Conservation (phyloP, 2,329 filamentous ascomycete species). For the Ascochyta clinopodiicola region DNA sequence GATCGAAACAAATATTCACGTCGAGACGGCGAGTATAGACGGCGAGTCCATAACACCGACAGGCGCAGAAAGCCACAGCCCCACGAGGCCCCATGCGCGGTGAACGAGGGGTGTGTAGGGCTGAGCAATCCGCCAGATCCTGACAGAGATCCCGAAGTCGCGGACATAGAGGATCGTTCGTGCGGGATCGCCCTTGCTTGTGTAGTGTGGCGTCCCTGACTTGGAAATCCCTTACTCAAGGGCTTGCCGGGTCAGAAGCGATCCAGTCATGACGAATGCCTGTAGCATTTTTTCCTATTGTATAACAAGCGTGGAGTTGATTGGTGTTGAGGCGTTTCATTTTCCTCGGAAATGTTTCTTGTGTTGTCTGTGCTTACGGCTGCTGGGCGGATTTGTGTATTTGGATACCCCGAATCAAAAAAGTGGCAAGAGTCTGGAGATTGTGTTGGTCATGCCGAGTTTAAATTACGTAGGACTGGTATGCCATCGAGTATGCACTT, state of each 20-base stretch:
- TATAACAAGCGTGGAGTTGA: slow-evolving; percentile 11
- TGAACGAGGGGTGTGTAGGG: neutral
- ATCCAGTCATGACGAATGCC: too few relatives aligned
- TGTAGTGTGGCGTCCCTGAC: neutral
- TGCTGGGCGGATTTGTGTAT: neutral
- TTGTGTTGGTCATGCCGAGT: neutral
- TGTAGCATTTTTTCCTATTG: neutral
- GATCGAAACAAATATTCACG: slow-evolving; percentile 31
- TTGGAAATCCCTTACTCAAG: neutral
- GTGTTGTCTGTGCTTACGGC: slow-evolving; percentile 8
- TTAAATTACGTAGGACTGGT: neutral
- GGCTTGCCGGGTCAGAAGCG: neutral
- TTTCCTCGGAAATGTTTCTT: neutral
- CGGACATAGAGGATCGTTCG: neutral
- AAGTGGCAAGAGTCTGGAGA: neutral
- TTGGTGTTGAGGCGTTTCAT: slow-evolving; percentile 1
- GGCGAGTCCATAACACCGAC: slow-evolving; percentile 5
- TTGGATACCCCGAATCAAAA: slow-evolving; percentile 9
- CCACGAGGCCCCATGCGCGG: neutral
- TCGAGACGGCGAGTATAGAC: slow-evolving; percentile 3
- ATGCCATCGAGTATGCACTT: too few relatives aligned
- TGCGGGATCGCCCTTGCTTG: neutral
- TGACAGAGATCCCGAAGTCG: neutral
- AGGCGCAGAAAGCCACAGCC: neutral
- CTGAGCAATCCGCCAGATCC: neutral